Conservation (phyloP, 495 filamentous ascomycete species). For the Xylaria acuta region DNA sequence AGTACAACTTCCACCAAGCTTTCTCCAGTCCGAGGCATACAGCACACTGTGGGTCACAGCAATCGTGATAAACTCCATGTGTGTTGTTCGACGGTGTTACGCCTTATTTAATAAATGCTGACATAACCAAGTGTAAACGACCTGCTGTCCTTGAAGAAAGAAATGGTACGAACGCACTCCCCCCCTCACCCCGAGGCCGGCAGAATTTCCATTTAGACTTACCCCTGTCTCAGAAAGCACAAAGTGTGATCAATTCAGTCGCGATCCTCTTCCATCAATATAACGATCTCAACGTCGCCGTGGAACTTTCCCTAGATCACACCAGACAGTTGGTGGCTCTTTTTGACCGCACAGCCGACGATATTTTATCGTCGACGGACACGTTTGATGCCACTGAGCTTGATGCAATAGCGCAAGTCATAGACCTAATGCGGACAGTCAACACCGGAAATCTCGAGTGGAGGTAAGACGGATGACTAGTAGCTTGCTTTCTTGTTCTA, state of each 20-base stretch:
- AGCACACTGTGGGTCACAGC: conserved; percentile 32
- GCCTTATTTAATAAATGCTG: neutral
- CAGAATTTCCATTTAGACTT: neutral
- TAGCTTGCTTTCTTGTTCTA: neutral
- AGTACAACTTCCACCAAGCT: conserved; percentile 29
- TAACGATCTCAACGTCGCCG: conserved; percentile 34
- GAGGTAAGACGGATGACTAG: conserved; percentile 27
- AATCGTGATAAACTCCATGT: conserved; percentile 39
- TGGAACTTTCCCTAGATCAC: conserved; percentile 38
- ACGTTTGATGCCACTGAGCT: conserved; percentile 24
- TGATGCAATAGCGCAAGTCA: conserved; percentile 30
- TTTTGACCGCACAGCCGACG: conserved; percentile 33
- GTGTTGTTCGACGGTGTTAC: neutral
- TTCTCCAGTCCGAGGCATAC: conserved; percentile 31
- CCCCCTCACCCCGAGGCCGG: neutral
- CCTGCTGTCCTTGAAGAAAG: conserved; percentile 38
- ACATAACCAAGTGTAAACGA: conserved; percentile 34
- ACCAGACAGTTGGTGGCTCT: conserved; percentile 31
- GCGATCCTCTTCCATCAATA: conserved; percentile 38
- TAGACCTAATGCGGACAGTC: conserved; percentile 30
- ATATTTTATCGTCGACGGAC: conserved; percentile 27
- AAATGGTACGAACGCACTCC: conserved; percentile 32
- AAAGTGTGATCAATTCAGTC: conserved; percentile 39
- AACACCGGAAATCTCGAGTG: conserved; percentile 39
- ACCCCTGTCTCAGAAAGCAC: conserved; percentile 29